Percentiles rank a stretch among this genome's conserved stretches.
These are phyloP conservation scores for Eurotiales sp. DNA, from an alignment of 2,329 filamentous ascomycete genomes.

Conservation along the genomic window DNA sequence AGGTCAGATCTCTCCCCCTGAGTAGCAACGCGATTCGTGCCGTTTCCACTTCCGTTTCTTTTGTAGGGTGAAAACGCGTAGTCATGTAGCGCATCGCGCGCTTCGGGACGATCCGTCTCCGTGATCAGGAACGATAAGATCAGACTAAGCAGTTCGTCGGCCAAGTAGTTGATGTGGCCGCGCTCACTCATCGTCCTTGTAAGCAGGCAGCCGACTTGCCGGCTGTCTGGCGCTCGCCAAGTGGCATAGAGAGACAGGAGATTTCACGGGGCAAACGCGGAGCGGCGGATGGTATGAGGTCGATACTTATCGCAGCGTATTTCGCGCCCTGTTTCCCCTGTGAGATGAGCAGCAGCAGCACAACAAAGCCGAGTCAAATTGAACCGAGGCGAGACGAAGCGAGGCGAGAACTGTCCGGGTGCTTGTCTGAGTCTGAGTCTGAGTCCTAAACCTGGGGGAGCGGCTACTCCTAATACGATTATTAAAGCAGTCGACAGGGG, in stretches of 20 bases:
- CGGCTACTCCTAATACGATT: constrained; percentile 1
- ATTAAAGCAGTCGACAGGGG: constrained; percentile 4
- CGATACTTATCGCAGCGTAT: background rate
- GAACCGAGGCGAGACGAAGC: too few species aligned
- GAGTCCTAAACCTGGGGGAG: constrained; percentile 6
- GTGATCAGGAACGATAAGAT: constrained; percentile 29
- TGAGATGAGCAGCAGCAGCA: background rate
- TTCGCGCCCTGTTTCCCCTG: too few species aligned
- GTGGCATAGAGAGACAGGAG: constrained; percentile 13
- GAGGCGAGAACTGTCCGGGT: too few species aligned
- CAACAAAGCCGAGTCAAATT: constrained; percentile 3
- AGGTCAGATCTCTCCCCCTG: constrained; percentile 33
- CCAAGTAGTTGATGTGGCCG: constrained; percentile 31
- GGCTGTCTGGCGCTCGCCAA: constrained; percentile 24
- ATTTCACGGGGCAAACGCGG: background rate
- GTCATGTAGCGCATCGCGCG: constrained; percentile 11
- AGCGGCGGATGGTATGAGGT: background rate
- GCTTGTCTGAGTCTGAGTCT: too few species aligned
- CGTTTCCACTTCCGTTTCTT: constrained; percentile 5
- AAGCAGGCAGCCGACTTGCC: constrained; percentile 29
- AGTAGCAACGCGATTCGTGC: background rate
- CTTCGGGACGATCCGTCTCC: constrained; percentile 14
- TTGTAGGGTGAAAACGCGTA: constrained; percentile 6
- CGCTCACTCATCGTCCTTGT: constrained; percentile 27
- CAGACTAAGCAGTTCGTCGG: constrained; percentile 34